phyloP scores from a whole-genome alignment of 768 basidiomycete species.

The Hemileccinum rubropunctum region DNA sequence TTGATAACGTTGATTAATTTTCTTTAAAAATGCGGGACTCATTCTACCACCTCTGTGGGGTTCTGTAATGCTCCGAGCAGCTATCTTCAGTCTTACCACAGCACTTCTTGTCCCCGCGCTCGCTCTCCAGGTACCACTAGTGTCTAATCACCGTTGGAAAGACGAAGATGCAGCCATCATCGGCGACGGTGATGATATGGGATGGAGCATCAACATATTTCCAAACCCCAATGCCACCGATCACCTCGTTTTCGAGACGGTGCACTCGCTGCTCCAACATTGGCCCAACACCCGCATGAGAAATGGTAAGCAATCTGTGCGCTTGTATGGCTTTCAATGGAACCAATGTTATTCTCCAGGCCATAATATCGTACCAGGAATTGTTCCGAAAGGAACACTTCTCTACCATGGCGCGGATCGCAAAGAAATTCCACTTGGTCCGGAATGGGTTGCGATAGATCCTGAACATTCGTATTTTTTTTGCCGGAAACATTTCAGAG shows the following conservation, averaged over 20 bases:
- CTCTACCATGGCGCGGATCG: constrained; percentile 28
- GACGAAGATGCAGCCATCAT: neutral
- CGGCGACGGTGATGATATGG: neutral
- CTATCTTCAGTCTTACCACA: neutral
- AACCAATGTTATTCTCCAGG: constrained; percentile 6
- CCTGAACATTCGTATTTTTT: constrained; percentile 37
- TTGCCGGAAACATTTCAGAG: constrained; percentile 20
- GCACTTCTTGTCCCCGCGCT: neutral
- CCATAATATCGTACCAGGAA: constrained; percentile 32
- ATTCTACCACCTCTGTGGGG: neutral
- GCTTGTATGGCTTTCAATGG: neutral
- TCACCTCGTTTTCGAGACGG: constrained; percentile 32
- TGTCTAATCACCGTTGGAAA: neutral
- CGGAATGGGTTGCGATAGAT: constrained; percentile 32
- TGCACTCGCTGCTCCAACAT: constrained; percentile 28
- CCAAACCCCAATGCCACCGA: constrained; percentile 31
- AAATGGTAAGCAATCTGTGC: constrained; percentile 24
- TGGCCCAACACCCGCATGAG: constrained; percentile 39
- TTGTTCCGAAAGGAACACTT: constrained; percentile 30
- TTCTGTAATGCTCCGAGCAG: neutral
- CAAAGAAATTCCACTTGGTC: constrained; percentile 18
- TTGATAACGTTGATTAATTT: too few species aligned
- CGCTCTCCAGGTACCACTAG: neutral
- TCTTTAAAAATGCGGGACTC: too few species aligned
- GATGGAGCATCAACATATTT: constrained; percentile 20